These are phyloP conservation scores for Geotrichum citri-aurantii DNA, from an alignment of 1,139 yeast species.

Conservation along the genomic window DNA sequence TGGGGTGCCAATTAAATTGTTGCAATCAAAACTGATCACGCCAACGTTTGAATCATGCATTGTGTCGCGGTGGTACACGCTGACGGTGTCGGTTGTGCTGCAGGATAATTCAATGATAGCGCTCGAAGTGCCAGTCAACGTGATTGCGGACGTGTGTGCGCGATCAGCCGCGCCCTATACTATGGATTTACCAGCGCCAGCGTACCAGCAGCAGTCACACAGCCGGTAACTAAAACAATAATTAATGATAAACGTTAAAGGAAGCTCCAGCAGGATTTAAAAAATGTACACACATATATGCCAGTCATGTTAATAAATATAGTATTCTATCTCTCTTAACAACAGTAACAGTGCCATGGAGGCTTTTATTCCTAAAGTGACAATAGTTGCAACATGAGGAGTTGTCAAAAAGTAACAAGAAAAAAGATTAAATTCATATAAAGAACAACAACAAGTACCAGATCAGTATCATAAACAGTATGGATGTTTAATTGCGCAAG, in stretches of 20 bases:
- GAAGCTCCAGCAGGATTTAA: too few relatives aligned
- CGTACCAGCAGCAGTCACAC: neutral
- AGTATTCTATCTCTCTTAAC: too few relatives aligned
- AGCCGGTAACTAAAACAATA: too few relatives aligned
- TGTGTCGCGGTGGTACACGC: conserved; percentile 1
- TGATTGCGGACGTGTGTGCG: neutral
- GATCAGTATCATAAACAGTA: too few relatives aligned
- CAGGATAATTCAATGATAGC: neutral
- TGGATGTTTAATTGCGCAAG: too few relatives aligned
- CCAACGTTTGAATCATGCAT: conserved; percentile 9
- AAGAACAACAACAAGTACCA: too few relatives aligned
- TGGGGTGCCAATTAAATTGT: neutral
- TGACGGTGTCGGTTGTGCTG: neutral
- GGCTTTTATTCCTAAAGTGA: neutral
- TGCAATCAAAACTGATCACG: neutral
- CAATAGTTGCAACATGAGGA: neutral
- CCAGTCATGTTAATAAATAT: too few relatives aligned
- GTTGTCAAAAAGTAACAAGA: too few relatives aligned
- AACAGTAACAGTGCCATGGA: too few relatives aligned
- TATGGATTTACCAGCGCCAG: neutral
- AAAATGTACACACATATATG: too few relatives aligned
- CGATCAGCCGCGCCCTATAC: neutral
- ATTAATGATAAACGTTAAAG: too few relatives aligned
- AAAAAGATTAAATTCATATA: too few relatives aligned
- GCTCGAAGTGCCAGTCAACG: neutral